A percentile compares a stretch with the other conserved stretches of the same genome.
phyloP scores from a whole-genome alignment of 441 rosid species.

The Gossypium aridum region DNA sequence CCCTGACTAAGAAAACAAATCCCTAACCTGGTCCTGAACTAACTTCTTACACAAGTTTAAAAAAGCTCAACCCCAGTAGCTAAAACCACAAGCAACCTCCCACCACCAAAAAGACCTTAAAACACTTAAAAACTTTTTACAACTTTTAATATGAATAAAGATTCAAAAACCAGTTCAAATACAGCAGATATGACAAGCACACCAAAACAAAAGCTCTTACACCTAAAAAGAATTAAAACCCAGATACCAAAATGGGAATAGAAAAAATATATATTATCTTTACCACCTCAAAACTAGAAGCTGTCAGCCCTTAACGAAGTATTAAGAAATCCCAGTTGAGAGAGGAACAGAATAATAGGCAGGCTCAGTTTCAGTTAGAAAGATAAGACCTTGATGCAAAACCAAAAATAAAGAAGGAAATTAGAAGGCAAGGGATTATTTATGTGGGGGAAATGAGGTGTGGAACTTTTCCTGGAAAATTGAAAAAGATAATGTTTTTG shows the following conservation, averaged over 20 bases:
- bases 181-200: slow-evolving; percentile 10
- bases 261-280: not conserved
- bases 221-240: slow-evolving; percentile 13
- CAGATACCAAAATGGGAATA: slow-evolving; percentile 1
- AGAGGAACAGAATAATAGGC: slow-evolving; percentile 19
- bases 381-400: not conserved
- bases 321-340: slow-evolving; percentile 33
- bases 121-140: not conserved
- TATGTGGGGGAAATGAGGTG: slow-evolving; percentile 17
- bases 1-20: slow-evolving; percentile 12
- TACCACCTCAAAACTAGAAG: slow-evolving; percentile 29
- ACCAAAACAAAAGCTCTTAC: slow-evolving; percentile 12
- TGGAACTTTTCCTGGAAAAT: slow-evolving; percentile 17
- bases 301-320: slow-evolving; percentile 13
- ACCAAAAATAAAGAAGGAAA: not conserved
- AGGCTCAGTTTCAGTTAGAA: slow-evolving; percentile 12
- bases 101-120: slow-evolving; percentile 6
- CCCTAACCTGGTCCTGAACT: not conserved
- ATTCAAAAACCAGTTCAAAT: slow-evolving; percentile 15
- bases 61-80: slow-evolving; percentile 16
- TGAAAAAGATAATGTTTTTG: not conserved
- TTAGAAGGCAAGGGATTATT: slow-evolving; percentile 16
- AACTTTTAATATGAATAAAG: not conserved
- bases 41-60: slow-evolving; percentile 9
- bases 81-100: slow-evolving; percentile 5